A percentile compares a stretch with the other conserved stretches of the same genome.
These are phyloP conservation scores for Ogataea nonfermentans DNA, from an alignment of 805 yeast genomes.

Conservation along the genomic window DNA sequence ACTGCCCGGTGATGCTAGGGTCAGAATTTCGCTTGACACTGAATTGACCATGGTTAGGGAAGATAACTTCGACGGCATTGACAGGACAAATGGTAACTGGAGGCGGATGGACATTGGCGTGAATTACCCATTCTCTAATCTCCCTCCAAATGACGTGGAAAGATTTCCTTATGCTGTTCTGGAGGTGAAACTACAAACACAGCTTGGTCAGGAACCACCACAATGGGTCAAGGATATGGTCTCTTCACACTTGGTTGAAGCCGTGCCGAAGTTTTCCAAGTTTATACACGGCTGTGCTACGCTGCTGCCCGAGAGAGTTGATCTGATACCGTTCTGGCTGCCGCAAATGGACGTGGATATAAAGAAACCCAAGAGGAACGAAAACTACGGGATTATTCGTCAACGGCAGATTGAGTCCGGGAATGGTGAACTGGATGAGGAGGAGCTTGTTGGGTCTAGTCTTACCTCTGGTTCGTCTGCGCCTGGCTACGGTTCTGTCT, in stretches of 20 bases:
- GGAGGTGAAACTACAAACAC: slow-evolving; percentile 96
- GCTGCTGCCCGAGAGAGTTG: slow-evolving; percentile 78
- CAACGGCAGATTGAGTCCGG: slow-evolving; percentile 33
- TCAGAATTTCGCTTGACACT: slow-evolving; percentile 95
- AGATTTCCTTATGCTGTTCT: slow-evolving; percentile 96
- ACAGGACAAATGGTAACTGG: slow-evolving; percentile 93
- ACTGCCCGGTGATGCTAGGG: slow-evolving; percentile 98
- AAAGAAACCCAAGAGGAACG: slow-evolving; percentile 73
- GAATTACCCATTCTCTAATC: slow-evolving; percentile 89
- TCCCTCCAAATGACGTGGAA: slow-evolving; percentile 81
- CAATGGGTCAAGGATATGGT: slow-evolving; percentile 94
- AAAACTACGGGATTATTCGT: slow-evolving; percentile 62
- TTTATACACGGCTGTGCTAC: slow-evolving; percentile 96
- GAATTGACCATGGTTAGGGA: slow-evolving; percentile 97
- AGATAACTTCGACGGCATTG: slow-evolving; percentile 91
- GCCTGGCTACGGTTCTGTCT: slow-evolving; percentile 30
- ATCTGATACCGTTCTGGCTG: slow-evolving; percentile 91
- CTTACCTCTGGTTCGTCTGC: slow-evolving; percentile 11
- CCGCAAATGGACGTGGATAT: slow-evolving; percentile 97
- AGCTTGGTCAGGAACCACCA: slow-evolving; percentile 98
- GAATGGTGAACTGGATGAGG: slow-evolving; percentile 62
- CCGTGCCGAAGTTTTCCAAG: slow-evolving; percentile 96
- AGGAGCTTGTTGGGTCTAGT: slow-evolving; percentile 50
- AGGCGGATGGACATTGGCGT: slow-evolving; percentile 98
- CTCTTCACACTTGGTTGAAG: slow-evolving; percentile 91